phyloP scores from a whole-genome alignment of 805 yeast species.

The Maudiozyma serrabonitensis region DNA sequence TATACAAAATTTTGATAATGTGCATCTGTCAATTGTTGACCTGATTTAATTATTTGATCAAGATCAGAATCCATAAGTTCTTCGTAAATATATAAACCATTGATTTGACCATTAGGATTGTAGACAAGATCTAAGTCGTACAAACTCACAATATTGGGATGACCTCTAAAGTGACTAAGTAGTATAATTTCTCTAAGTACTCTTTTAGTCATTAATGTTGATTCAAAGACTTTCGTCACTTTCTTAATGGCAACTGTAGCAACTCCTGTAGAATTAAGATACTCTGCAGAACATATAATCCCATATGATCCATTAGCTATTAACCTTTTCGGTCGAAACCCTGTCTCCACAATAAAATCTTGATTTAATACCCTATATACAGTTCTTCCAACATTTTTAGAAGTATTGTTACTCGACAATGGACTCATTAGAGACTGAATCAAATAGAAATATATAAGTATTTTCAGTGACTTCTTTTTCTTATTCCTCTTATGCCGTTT shows the following conservation, averaged over 20 bases:
- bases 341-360: conserved; percentile 79
- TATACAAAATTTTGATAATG: conserved; percentile 90
- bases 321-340: conserved; percentile 80
- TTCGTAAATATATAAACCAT: conserved; percentile 86
- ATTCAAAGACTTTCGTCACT: conserved; percentile 83
- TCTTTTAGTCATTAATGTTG: conserved; percentile 80
- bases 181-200: conserved; percentile 84
- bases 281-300: conserved; percentile 86
- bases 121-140: conserved; percentile 85
- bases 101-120: conserved; percentile 57
- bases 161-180: conserved; percentile 87
- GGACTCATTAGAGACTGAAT: neutral
- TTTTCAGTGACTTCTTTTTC: no score
- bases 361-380: conserved; percentile 55
- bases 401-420: neutral
- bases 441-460: neutral
- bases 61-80: conserved; percentile 97
- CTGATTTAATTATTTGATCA: conserved; percentile 90
- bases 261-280: conserved; percentile 49
- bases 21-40: conserved; percentile 85
- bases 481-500: no score
- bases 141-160: conserved; percentile 86
- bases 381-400: neutral
- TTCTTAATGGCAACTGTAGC: conserved; percentile 89
- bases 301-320: conserved; percentile 98